Conservation (phyloP, 2,329 filamentous ascomycete genomes). For the Cryphonectria parasitica region DNA sequence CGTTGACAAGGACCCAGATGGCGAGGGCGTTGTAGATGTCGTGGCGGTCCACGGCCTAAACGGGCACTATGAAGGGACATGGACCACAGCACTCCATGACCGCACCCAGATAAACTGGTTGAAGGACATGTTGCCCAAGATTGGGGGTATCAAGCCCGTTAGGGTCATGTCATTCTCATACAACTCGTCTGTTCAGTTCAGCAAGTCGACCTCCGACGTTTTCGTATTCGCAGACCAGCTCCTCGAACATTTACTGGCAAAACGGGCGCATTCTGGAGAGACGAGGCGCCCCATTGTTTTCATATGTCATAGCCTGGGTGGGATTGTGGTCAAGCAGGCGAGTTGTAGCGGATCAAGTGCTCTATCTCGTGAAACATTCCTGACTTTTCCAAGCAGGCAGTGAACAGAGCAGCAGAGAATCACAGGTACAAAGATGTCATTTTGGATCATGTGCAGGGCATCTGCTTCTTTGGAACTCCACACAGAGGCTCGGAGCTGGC, state of each 20-base stretch:
- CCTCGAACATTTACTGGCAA: constrained; percentile 4
- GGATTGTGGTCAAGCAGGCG: background rate
- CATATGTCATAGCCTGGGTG: background rate
- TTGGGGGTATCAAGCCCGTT: background rate
- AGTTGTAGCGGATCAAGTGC: background rate
- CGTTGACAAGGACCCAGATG: constrained; percentile 14
- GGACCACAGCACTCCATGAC: constrained; percentile 1
- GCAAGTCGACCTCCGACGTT: constrained; percentile 6
- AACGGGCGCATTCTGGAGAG: background rate
- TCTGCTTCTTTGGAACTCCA: constrained; percentile 16
- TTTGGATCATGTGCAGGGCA: background rate
- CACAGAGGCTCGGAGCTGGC: constrained; percentile 16
- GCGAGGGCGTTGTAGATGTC: constrained; percentile 10
- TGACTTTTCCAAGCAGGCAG: background rate
- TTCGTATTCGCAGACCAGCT: constrained; percentile 4
- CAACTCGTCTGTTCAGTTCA: constrained; percentile 9
- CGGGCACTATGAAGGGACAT: background rate
- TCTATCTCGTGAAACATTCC: background rate
- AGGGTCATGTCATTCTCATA: background rate
- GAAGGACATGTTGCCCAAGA: constrained; percentile 3
- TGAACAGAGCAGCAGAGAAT: constrained; percentile 8
- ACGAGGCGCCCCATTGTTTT: background rate
- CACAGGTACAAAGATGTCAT: background rate
- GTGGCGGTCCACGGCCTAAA: constrained; percentile 17
- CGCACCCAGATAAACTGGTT: constrained; percentile 7